Conservation (phyloP, 1,284 basidiomycete species). For the Marasmius fiardii region DNA sequence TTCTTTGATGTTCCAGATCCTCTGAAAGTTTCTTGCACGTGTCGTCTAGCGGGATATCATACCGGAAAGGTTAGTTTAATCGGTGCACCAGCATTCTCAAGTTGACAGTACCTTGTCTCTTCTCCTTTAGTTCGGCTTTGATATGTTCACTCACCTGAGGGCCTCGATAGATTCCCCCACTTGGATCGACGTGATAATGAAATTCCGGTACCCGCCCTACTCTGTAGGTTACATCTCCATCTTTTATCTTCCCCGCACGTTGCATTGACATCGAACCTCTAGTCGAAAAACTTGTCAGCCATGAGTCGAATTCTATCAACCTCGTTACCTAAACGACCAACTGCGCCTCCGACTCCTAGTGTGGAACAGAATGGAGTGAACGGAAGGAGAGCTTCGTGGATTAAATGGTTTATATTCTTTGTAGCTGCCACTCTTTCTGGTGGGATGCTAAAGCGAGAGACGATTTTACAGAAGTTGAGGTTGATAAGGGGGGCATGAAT, state of each 20-base stretch:
- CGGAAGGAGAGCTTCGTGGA: not conserved
- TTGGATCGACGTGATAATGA: constrained; percentile 56
- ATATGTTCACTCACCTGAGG: constrained; percentile 67
- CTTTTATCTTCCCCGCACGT: not conserved
- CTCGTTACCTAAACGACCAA: not conserved
- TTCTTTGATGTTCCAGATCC: not conserved
- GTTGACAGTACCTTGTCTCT: not conserved
- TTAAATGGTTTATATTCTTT: constrained; percentile 11
- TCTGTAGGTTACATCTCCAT: constrained; percentile 32
- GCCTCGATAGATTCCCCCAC: constrained; percentile 60
- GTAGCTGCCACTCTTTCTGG: constrained; percentile 11
- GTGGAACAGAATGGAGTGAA: not conserved
- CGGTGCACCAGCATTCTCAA: not conserved
- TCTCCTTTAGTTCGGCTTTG: constrained; percentile 44
- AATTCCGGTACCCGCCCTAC: constrained; percentile 65
- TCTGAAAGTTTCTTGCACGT: not conserved
- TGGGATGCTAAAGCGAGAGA: constrained; percentile 9
- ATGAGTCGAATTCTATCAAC: not conserved
- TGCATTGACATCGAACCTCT: not conserved
- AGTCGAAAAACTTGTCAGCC: not conserved
- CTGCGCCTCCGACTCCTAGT: not conserved
- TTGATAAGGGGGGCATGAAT: not conserved
- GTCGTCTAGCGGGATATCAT: constrained; percentile 51
- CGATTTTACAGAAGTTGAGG: not conserved
- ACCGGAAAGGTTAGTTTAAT: constrained; percentile 42